These are phyloP conservation scores for Kodamaea sp. DNA, from an alignment of 1,139 yeast genomes.

Conservation along the genomic window DNA sequence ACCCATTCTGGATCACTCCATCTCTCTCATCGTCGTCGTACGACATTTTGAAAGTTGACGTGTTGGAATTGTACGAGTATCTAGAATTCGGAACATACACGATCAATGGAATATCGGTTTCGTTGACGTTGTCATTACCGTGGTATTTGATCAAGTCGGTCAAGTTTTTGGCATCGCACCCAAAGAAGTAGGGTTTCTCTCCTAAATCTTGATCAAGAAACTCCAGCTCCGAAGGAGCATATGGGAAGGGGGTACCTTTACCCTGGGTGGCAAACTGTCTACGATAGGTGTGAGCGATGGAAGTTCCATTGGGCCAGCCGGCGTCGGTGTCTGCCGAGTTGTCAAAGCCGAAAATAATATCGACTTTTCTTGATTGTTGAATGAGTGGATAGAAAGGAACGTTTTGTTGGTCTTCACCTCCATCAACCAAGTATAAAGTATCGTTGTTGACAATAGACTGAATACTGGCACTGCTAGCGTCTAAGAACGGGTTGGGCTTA, in stretches of 20 bases:
- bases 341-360: slow-evolving; percentile 80
- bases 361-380: slow-evolving; percentile 71
- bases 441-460: slow-evolving; percentile 32
- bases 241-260: slow-evolving; percentile 41
- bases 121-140: slow-evolving; percentile 26
- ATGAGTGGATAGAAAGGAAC: slow-evolving; percentile 78
- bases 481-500: slow-evolving; percentile 42
- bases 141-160: slow-evolving; percentile 31
- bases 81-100: slow-evolving; percentile 38
- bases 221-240: slow-evolving; percentile 34
- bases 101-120: slow-evolving; percentile 42
- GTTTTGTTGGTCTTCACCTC: slow-evolving; percentile 83
- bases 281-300: slow-evolving; percentile 56
- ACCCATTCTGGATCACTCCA: slow-evolving; percentile 39
- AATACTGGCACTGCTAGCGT: slow-evolving; percentile 15
- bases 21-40: slow-evolving; percentile 36
- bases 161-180: slow-evolving; percentile 37
- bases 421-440: slow-evolving; percentile 73
- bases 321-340: slow-evolving; percentile 76
- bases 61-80: slow-evolving; percentile 35
- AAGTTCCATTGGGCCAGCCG: slow-evolving; percentile 78
- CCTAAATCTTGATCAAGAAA: slow-evolving; percentile 31
- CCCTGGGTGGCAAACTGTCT: slow-evolving; percentile 51
- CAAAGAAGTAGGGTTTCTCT: slow-evolving; percentile 42
- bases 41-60: slow-evolving; percentile 42